phyloP scores from a whole-genome alignment of 2,329 filamentous ascomycete species.

The Fonsecaea erecta region DNA sequence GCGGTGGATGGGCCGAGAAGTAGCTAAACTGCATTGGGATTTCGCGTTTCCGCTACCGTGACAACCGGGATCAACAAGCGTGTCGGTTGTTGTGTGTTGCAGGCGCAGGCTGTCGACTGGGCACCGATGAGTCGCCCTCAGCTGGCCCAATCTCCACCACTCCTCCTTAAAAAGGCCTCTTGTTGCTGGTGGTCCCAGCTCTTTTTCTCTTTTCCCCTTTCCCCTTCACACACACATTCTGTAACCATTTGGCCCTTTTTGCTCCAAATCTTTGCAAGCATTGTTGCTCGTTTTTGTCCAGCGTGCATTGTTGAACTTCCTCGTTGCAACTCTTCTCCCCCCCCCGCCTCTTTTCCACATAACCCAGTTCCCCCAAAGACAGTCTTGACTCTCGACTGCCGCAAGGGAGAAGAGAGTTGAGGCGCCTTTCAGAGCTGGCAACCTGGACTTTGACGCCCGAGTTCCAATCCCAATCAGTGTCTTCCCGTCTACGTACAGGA shows the following conservation, averaged over 20 bases:
- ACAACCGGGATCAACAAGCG: conserved; percentile 1
- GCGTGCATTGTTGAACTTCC: conserved; percentile 16
- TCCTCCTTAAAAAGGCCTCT: conserved; percentile 6
- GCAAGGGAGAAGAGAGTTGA: conserved; percentile 40
- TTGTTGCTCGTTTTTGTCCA: conserved; percentile 6
- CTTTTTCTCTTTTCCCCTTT: conserved; percentile 16
- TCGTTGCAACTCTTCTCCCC: conserved; percentile 10
- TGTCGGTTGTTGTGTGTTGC: conserved; percentile 10
- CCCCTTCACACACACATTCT: neutral
- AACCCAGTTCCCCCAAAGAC: conserved; percentile 19
- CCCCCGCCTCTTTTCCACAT: neutral
- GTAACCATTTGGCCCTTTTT: conserved; percentile 2
- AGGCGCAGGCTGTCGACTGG: neutral
- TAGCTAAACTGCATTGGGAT: neutral
- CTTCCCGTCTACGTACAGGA: conserved; percentile 97
- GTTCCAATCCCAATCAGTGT: conserved; percentile 99
- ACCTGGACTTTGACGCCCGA: conserved; percentile 60
- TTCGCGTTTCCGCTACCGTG: conserved; percentile 4
- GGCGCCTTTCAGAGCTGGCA: conserved; percentile 36
- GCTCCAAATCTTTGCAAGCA: neutral
- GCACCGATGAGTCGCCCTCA: neutral
- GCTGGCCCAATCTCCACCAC: neutral
- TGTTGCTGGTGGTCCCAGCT: conserved; percentile 6
- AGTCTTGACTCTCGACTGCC: conserved; percentile 42
- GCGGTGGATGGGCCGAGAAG: neutral